A percentile compares a stretch with the other conserved stretches of the same genome.
phyloP scores from a whole-genome alignment of 805 yeast genomes.

The Candida quercuum region DNA sequence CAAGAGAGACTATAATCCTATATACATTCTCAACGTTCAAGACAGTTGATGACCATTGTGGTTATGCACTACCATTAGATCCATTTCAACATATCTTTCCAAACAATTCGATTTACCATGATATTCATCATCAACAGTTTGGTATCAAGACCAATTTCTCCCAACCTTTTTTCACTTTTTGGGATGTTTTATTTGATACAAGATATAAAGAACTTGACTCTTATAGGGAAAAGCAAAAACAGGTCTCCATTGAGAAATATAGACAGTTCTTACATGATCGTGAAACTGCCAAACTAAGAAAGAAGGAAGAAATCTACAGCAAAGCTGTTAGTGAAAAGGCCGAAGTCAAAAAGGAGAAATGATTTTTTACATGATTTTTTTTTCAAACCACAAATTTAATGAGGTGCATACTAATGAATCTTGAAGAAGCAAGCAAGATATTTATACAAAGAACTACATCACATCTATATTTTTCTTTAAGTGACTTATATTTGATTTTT shows the following conservation, averaged over 20 bases:
- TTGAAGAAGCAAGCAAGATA: neutral
- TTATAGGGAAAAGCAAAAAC: conserved; percentile 60
- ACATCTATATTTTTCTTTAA: neutral
- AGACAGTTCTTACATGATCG: conserved; percentile 46
- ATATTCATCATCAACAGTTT: conserved; percentile 94
- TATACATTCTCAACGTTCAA: conserved; percentile 89
- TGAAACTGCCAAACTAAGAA: conserved; percentile 25
- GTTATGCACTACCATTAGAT: conserved; percentile 91
- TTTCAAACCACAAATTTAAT: too few relatives aligned
- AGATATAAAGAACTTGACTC: conserved; percentile 62
- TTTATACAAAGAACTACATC: too few relatives aligned
- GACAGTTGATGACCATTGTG: conserved; percentile 98
- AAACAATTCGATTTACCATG: conserved; percentile 93
- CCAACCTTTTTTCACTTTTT: conserved; percentile 93
- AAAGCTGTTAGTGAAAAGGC: neutral
- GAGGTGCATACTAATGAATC: neutral
- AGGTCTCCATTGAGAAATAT: conserved; percentile 63
- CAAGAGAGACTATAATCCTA: conserved; percentile 70
- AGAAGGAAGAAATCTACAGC: conserved; percentile 17
- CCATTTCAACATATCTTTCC: conserved; percentile 89
- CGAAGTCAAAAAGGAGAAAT: conserved; percentile 5
- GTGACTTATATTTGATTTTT: too few relatives aligned
- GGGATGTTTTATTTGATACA: conserved; percentile 78
- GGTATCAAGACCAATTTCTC: conserved; percentile 91
- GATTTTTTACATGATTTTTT: neutral